Evolutionary conservation across 2,329 filamentous ascomycete species (phyloP).

Genomic region (Aspergillus sp.): DNA sequence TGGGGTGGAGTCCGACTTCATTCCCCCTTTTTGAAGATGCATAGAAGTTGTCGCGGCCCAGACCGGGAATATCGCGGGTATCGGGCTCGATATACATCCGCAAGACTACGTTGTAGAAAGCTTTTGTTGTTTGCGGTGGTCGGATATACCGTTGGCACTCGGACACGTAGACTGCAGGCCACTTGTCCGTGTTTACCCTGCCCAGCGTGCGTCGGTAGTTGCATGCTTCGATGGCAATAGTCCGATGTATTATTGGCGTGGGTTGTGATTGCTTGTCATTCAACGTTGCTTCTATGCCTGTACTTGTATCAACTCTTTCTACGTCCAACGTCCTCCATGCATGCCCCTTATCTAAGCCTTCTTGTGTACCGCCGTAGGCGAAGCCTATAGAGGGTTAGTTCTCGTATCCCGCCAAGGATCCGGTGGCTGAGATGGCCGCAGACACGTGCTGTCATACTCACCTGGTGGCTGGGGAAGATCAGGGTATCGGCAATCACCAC

Average conservation of each 20-base stretch:
- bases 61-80: no score
- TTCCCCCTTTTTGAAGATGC: no score
- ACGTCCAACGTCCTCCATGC: neutral
- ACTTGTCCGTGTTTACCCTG: no score
- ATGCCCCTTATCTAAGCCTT: neutral
- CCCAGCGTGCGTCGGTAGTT: no score
- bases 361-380: neutral
- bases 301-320: neutral
- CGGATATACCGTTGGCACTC: no score
- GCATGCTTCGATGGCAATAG: no score
- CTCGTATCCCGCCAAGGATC: neutral
- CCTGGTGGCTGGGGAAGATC: constrained; percentile 87
- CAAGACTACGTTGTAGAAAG: no score
- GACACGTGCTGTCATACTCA: constrained; percentile 39
- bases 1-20: neutral
- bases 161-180: no score
- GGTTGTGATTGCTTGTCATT: neutral
- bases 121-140: no score
- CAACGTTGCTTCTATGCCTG: neutral
- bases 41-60: no score
- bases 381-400: constrained; percentile 13
- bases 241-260: neutral
- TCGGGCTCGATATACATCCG: no score
- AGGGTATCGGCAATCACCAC: constrained; percentile 86
- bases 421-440: neutral